These are phyloP conservation scores for Cicer bijugum DNA, from an alignment of 306 rosid genomes.

Conservation along the genomic window DNA sequence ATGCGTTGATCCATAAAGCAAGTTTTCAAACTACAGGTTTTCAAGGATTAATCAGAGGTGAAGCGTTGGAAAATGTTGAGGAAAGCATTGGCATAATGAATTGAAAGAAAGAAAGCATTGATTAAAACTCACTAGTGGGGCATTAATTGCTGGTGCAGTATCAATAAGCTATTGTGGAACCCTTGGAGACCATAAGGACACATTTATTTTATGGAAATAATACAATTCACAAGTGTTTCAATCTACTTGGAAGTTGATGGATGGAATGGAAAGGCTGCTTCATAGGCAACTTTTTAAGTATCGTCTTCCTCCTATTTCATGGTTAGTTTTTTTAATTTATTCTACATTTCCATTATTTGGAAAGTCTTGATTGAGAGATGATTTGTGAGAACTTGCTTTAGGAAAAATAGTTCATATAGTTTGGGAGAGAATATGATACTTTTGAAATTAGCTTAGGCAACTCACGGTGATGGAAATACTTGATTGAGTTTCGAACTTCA, in stretches of 20 bases:
- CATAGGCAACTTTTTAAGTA: slow-evolving; percentile 64
- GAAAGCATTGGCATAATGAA: slow-evolving; percentile 36
- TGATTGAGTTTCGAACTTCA: no score
- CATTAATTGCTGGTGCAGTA: slow-evolving; percentile 64
- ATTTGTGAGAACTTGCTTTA: no score
- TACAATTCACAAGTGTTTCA: slow-evolving; percentile 52
- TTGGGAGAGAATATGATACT: no score
- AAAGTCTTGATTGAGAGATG: neutral
- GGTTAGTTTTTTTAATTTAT: slow-evolving; percentile 3
- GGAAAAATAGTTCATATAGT: no score
- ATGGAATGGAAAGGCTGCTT: slow-evolving; percentile 61
- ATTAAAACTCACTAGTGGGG: slow-evolving; percentile 64
- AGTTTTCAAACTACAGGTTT: neutral
- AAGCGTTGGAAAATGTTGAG: slow-evolving; percentile 23
- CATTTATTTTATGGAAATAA: slow-evolving; percentile 61
- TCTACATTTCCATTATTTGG: neutral
- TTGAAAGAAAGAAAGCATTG: slow-evolving; percentile 22
- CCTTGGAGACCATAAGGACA: slow-evolving; percentile 66
- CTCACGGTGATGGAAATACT: no score
- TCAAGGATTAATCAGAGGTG: slow-evolving; percentile 32
- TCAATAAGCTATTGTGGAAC: slow-evolving; percentile 64
- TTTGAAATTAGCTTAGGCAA: no score
- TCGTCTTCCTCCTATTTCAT: slow-evolving; percentile 54
- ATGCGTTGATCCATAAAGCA: slow-evolving; percentile 33
- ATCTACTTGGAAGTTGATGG: slow-evolving; percentile 61